These are phyloP conservation scores for Colletotrichum cuscutae DNA, from an alignment of 2,329 filamentous ascomycete genomes.

Conservation along the genomic window DNA sequence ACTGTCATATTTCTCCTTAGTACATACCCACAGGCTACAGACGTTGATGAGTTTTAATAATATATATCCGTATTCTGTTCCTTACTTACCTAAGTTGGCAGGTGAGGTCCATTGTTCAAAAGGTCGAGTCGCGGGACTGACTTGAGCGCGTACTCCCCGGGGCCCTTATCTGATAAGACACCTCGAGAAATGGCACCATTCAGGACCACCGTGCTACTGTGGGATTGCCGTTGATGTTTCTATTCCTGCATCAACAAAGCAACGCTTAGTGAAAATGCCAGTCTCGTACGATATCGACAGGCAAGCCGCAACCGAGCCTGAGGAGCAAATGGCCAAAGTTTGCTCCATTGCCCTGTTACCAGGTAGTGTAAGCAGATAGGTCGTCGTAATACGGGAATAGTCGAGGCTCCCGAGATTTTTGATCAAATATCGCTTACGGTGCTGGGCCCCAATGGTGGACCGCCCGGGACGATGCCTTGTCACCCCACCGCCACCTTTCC, in stretches of 20 bases:
- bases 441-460: conserved; percentile 22
- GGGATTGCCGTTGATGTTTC: conserved; percentile 11
- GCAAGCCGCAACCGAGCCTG: not conserved
- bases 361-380: not conserved
- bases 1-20: not conserved
- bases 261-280: conserved; percentile 8
- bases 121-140: not conserved
- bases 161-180: conserved; percentile 16
- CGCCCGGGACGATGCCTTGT: conserved; percentile 8
- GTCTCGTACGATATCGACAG: conserved; percentile 5
- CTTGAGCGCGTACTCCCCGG: not conserved
- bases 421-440: conserved; percentile 30
- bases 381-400: conserved; percentile 6
- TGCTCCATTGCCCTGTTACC: not conserved
- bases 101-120: not conserved
- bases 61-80: too few relatives aligned
- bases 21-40: too few relatives aligned
- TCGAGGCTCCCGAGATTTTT: conserved; percentile 13
- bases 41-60: too few relatives aligned
- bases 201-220: not conserved
- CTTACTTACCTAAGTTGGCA: too few relatives aligned
- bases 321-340: not conserved
- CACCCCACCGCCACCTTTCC: conserved; percentile 16
- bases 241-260: conserved; percentile 22
- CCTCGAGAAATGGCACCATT: not conserved